Evolutionary conservation across 2,329 filamentous ascomycete species (phyloP).

Genomic region (Aspergillus uvarum): DNA sequence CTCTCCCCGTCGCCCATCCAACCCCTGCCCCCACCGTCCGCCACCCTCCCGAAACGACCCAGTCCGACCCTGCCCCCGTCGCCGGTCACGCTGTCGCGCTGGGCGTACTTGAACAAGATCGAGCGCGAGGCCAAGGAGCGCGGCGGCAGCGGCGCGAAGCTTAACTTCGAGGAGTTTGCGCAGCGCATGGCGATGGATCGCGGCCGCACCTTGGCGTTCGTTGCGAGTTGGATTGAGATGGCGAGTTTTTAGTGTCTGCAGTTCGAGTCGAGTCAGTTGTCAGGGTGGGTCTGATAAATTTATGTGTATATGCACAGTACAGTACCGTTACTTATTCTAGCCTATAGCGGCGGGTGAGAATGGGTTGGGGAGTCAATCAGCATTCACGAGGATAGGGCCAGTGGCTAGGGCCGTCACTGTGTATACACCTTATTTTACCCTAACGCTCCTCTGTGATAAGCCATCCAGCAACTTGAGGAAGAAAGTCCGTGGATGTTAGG

Average conservation of each 20-base stretch:
- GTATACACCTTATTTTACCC: too few species aligned
- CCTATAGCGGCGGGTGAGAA: too few species aligned
- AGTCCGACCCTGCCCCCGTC: conserved; percentile 20
- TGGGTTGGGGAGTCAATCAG: too few species aligned
- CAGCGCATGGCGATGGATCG: conserved; percentile 68
- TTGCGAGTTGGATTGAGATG: conserved; percentile 88
- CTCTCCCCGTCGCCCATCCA: conserved; percentile 36
- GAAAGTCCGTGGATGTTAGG: background rate
- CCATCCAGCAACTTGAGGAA: too few species aligned
- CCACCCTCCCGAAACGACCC: conserved; percentile 15
- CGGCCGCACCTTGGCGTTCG: conserved; percentile 70
- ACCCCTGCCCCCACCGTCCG: conserved; percentile 26
- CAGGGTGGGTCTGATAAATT: background rate
- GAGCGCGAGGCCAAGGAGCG: conserved; percentile 68
- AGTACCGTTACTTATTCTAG: too few species aligned
- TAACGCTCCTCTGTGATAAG: too few species aligned
- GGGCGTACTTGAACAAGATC: conserved; percentile 57
- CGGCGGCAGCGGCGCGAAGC: conserved; percentile 71
- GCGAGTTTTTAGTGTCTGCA: conserved; percentile 52
- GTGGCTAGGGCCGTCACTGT: too few species aligned
- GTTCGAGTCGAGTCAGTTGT: background rate
- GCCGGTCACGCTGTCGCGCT: conserved; percentile 44
- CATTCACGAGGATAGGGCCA: too few species aligned
- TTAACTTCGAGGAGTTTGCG: conserved; percentile 79
- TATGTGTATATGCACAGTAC: too few species aligned